Conservation (phyloP, 129 eudicot species). For the Scalesia atractyloides region DNA sequence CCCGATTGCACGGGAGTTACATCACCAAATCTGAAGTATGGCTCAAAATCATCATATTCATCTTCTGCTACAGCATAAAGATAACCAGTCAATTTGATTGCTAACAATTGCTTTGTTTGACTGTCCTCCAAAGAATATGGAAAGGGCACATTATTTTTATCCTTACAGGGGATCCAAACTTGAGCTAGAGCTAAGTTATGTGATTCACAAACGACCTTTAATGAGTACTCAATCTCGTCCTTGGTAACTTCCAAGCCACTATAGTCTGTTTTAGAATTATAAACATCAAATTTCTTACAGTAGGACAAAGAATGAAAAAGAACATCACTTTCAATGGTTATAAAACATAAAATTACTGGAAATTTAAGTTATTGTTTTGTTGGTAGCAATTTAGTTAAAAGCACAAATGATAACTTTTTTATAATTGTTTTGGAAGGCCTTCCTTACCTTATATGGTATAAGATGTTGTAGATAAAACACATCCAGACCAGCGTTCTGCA, state of each 20-base stretch:
- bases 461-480: neutral
- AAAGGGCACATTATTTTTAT: conserved; percentile 2
- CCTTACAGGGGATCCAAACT: conserved; percentile 13
- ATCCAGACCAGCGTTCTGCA: conserved; percentile 13
- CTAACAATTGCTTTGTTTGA: neutral
- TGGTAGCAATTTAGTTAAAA: neutral
- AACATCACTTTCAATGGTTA: neutral
- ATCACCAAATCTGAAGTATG: too few species aligned
- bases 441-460: conserved; percentile 19
- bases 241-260: neutral
- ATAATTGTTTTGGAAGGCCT: neutral
- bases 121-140: neutral
- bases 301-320: neutral
- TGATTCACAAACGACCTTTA: neutral
- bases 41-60: too few species aligned
- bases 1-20: neutral
- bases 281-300: neutral
- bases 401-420: neutral
- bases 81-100: conserved; percentile 13
- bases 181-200: neutral
- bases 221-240: neutral
- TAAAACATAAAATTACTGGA: neutral
- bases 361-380: neutral
- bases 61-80: too few species aligned
- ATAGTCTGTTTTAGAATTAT: conserved; percentile 12